Conservation (phyloP, 2,329 filamentous ascomycete genomes). For the Ophiocordyceps sinensis region DNA sequence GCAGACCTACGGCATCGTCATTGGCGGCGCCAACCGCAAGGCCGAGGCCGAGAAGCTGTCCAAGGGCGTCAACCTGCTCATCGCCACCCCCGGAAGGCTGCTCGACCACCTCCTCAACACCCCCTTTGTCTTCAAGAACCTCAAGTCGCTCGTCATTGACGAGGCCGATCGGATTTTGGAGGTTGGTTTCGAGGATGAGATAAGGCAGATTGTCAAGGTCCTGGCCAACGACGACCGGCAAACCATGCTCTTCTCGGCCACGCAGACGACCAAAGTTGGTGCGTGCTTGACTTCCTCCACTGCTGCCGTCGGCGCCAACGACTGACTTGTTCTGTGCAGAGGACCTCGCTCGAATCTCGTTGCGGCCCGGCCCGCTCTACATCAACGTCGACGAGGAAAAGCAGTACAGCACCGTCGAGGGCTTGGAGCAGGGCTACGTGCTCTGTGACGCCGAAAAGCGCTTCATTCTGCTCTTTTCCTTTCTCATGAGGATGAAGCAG, state of each 20-base stretch:
- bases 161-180: slow-evolving; percentile 95
- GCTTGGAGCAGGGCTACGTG: slow-evolving; percentile 90
- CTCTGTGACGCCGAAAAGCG: slow-evolving; percentile 87
- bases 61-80: slow-evolving; percentile 88
- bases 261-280: slow-evolving; percentile 87
- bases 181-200: slow-evolving; percentile 97
- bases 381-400: slow-evolving; percentile 92
- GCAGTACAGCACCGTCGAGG: slow-evolving; percentile 82
- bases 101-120: slow-evolving; percentile 93
- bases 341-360: slow-evolving; percentile 85
- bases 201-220: slow-evolving; percentile 92
- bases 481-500: slow-evolving; percentile 65
- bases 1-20: slow-evolving; percentile 90
- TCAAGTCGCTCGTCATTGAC: slow-evolving; percentile 85
- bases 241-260: slow-evolving; percentile 97
- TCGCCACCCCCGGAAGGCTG: slow-evolving; percentile 83
- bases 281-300: slow-evolving; percentile 3
- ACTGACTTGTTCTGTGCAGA: slow-evolving; percentile 29
- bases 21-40: slow-evolving; percentile 80
- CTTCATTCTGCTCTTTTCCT: slow-evolving; percentile 86
- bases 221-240: slow-evolving; percentile 75
- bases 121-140: slow-evolving; percentile 81
- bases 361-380: slow-evolving; percentile 81
- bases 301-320: background rate
- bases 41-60: slow-evolving; percentile 88